phyloP scores from a whole-genome alignment of 163 green algal species.

The Scenedesmus sp. region DNA sequence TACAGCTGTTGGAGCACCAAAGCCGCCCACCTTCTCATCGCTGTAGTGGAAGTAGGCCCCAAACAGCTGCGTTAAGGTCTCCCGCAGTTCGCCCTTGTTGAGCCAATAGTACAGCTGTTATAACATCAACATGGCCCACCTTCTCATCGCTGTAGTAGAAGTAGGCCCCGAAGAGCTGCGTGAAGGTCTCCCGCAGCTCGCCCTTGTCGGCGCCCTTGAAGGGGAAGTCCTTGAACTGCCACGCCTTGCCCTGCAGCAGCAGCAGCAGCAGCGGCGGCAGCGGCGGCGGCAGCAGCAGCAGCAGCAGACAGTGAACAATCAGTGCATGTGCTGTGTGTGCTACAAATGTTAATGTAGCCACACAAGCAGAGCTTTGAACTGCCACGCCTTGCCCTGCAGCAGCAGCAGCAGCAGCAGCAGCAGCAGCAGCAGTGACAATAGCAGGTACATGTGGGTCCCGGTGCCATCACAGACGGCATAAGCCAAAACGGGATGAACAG shows the following conservation, averaged over 20 bases:
- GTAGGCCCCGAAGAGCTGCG: constrained; percentile 69
- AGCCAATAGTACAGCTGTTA: not conserved
- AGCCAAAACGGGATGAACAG: too few relatives aligned
- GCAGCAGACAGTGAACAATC: too few relatives aligned
- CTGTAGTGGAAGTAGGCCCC: constrained; percentile 76
- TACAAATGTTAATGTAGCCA: too few relatives aligned
- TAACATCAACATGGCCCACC: not conserved
- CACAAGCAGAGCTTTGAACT: constrained; percentile 73
- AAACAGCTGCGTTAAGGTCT: constrained; percentile 73
- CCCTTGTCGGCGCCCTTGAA: constrained; percentile 77
- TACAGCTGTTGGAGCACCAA: not conserved
- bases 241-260: constrained; percentile 78
- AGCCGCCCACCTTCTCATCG: constrained; percentile 61
- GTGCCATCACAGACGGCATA: too few relatives aligned
- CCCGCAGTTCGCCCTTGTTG: constrained; percentile 77
- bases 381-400: constrained; percentile 87
- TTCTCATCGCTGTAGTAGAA: constrained; percentile 81
- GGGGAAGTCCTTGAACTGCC: constrained; percentile 95
- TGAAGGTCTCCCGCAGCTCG: constrained; percentile 85
- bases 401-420: not conserved
- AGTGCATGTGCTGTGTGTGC: too few relatives aligned
- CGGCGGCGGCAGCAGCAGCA: not conserved
- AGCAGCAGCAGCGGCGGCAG: not conserved
- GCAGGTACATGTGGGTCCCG: not conserved
- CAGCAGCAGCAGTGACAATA: not conserved